A percentile compares a stretch with the other conserved stretches of the same genome.
phyloP scores from a whole-genome alignment of 345 rosid genomes.

The Acer campestre region DNA sequence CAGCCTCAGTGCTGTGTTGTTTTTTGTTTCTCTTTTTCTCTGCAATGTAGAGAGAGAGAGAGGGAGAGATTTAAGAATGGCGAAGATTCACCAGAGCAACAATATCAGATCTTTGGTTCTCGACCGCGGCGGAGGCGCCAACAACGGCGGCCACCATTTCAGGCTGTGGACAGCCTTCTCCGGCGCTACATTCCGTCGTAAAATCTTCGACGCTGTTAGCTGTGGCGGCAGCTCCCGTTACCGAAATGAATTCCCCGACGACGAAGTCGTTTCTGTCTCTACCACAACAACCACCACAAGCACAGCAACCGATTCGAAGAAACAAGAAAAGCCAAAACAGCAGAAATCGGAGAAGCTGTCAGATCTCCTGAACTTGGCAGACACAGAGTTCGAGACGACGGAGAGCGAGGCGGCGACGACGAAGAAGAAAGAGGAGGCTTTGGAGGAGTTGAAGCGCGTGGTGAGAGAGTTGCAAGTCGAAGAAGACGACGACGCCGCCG shows the following conservation, averaged over 20 bases:
- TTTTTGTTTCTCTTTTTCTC: not conserved
- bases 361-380: conserved; percentile 79
- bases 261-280: conserved; percentile 29
- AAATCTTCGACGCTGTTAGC: conserved; percentile 67
- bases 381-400: conserved; percentile 55
- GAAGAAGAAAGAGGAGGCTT: conserved; percentile 66
- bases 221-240: conserved; percentile 76
- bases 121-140: conserved; percentile 32
- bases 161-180: conserved; percentile 69
- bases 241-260: conserved; percentile 44
- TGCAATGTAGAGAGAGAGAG: conserved; percentile 4
- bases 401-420: conserved; percentile 40
- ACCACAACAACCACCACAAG: conserved; percentile 29
- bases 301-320: not conserved
- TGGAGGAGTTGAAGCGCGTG: conserved; percentile 65
- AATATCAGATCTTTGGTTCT: conserved; percentile 70
- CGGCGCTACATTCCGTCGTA: conserved; percentile 66
- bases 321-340: not conserved
- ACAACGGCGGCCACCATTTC: conserved; percentile 34
- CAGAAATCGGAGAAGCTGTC: conserved; percentile 68
- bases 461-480: conserved; percentile 63
- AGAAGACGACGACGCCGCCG: conserved; percentile 7
- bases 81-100: conserved; percentile 71
- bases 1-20: not conserved
- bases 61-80: conserved; percentile 42